Conservation (phyloP, 805 yeast species). For the Ogataea methanolica region DNA sequence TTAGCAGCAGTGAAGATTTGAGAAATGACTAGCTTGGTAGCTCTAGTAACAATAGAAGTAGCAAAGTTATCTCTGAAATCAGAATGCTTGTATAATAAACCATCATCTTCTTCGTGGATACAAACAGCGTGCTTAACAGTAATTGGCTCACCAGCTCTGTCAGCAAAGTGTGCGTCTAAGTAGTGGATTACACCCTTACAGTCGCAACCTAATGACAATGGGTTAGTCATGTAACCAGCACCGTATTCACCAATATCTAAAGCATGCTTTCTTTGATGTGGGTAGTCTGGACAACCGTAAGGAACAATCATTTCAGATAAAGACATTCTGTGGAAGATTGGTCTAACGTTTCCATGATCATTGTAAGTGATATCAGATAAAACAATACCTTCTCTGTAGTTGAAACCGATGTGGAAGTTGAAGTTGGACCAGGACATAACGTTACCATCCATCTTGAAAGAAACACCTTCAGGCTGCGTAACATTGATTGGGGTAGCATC, state of each 20-base stretch:
- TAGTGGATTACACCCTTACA: conserved; percentile 85
- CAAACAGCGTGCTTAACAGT: conserved; percentile 75
- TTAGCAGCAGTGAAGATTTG: conserved; percentile 86
- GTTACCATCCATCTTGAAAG: conserved; percentile 66
- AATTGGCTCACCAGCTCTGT: conserved; percentile 62
- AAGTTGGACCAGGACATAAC: conserved; percentile 75
- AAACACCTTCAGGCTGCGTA: conserved; percentile 80
- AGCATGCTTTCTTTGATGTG: conserved; percentile 83
- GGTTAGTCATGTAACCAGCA: conserved; percentile 82
- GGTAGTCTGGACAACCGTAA: conserved; percentile 73
- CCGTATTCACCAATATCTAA: conserved; percentile 86
- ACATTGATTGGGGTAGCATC: conserved; percentile 64
- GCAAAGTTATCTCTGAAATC: conserved; percentile 78
- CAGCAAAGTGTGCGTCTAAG: conserved; percentile 72
- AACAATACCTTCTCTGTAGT: conserved; percentile 82
- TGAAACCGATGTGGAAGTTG: conserved; percentile 76
- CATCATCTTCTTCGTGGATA: conserved; percentile 85
- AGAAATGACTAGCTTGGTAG: conserved; percentile 66
- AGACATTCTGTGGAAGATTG: conserved; percentile 75
- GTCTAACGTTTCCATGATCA: conserved; percentile 70
- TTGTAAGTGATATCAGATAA: conserved; percentile 68
- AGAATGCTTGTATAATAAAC: conserved; percentile 73
- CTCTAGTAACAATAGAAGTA: conserved; percentile 71
- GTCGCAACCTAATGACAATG: conserved; percentile 74
- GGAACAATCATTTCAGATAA: conserved; percentile 83